phyloP scores from a whole-genome alignment of 371 early-diverging fungal genomes.

The Umbelopsis sp. region DNA sequence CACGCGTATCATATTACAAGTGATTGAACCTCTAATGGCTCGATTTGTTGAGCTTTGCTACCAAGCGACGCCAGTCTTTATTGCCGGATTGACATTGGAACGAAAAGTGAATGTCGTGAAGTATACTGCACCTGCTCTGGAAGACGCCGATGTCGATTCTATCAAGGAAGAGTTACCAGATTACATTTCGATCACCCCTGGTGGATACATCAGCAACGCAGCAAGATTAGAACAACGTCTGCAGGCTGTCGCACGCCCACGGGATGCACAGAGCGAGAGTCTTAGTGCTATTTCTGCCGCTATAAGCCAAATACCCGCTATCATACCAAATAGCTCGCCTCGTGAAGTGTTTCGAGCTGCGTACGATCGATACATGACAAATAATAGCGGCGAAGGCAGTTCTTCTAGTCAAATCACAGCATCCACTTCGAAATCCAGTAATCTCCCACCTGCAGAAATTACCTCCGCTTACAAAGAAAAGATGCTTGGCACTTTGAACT shows the following conservation, averaged over 20 bases:
- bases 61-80: constrained; percentile 15
- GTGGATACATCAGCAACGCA: constrained; percentile 33
- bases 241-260: constrained; percentile 1
- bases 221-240: constrained; percentile 28
- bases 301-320: not conserved
- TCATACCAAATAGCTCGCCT: not conserved
- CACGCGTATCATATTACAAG: constrained; percentile 36
- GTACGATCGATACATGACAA: constrained; percentile 3
- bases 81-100: constrained; percentile 5
- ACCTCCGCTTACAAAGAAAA: constrained; percentile 8
- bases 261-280: not conserved
- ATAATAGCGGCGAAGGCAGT: not conserved
- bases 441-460: constrained; percentile 2
- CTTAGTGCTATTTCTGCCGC: not conserved
- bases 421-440: not conserved
- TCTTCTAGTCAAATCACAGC: not conserved
- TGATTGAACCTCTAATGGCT: constrained; percentile 44
- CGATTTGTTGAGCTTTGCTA: constrained; percentile 31
- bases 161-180: constrained; percentile 21
- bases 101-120: constrained; percentile 1
- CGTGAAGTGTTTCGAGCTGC: constrained; percentile 1
- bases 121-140: not conserved
- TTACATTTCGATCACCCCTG: constrained; percentile 33
- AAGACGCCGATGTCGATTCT: not conserved
- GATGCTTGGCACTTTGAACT: constrained; percentile 36